Base-by-base conservation (phyloP, 148 eudicot genomes). In the Fagopyrum homotropicum region DNA sequence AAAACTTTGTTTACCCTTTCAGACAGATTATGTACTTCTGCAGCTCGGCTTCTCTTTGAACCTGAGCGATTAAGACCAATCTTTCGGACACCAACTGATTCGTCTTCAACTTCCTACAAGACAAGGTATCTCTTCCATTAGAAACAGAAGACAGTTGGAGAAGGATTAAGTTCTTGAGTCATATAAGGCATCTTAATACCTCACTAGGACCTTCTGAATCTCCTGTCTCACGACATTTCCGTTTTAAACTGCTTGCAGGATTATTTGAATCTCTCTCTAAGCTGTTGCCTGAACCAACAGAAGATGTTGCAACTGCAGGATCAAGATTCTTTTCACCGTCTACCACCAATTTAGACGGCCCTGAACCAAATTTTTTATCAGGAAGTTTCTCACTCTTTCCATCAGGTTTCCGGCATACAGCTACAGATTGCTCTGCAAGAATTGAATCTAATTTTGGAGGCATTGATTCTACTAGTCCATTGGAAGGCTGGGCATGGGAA, bases 21-120 rank as follows among this genome's bases (percentile, higher is more conserved):
- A 22, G 98, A 92, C 75, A 89, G 81, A 83, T 96, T 96, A 80
- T 96, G 99, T 72, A 96, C 99, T 88, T 96, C 99, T 75, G 99
- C 98, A 75, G 99, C 99, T 73, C 99, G 92, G 81, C 89, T 90
- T 90, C 97, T 89, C 86, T 92, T 96, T n/a, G 88, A 81, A 72
- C 98, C 85, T 17, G 84, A 55, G 71, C 91, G 86, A 75, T 81
- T 85, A 83, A 77, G 77, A 79, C 79, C 73, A 73, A 84, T 77
- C 81, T 87, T 90, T 73, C 81, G 89, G 4, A 80, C 83, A 77
- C 86, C 90, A n/a, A 82, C 81, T 45, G 94, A 95, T 85, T 90
- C 99, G 69, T 88, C 92, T 80, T 95, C 99, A 82, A 78, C 74
- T 79, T 96, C 99, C 99, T 95, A 86, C 76, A 59, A 59, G 3